These are phyloP conservation scores for Penicillium simplicissimum DNA, from an alignment of 495 filamentous ascomycete genomes.

Conservation along the genomic window DNA sequence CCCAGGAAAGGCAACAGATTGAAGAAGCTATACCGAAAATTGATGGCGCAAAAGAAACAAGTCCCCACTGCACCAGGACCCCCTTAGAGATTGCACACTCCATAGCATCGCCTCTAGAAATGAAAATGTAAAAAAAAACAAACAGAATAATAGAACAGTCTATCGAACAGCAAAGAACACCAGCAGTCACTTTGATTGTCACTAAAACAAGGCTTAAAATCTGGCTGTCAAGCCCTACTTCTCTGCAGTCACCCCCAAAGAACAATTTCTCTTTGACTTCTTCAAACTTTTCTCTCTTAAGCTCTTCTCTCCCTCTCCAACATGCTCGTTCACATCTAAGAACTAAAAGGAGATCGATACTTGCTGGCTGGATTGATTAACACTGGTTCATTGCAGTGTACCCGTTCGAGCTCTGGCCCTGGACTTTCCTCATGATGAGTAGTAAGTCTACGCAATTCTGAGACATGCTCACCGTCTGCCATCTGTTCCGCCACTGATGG, in stretches of 20 bases:
- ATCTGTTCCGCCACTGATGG: background rate
- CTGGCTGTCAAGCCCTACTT: constrained; percentile 19
- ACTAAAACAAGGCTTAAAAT: constrained; percentile 33
- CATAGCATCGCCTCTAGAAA: background rate
- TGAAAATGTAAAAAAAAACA: constrained; percentile 1
- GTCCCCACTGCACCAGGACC: background rate
- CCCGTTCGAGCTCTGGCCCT: background rate
- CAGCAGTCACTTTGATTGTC: constrained; percentile 33
- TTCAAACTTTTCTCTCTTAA: constrained; percentile 17
- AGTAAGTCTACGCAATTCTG: background rate
- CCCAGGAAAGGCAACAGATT: background rate
- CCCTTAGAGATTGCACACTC: background rate
- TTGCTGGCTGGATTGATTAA: background rate
- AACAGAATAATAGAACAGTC: constrained; percentile 8
- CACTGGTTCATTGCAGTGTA: constrained; percentile 1
- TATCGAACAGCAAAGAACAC: constrained; percentile 3
- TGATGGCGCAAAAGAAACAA: background rate
- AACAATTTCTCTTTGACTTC: constrained; percentile 7
- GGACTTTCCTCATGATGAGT: background rate
- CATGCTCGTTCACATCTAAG: constrained; percentile 13
- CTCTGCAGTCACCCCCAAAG: constrained; percentile 18
- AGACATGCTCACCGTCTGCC: background rate
- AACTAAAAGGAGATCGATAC: background rate
- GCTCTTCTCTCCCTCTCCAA: background rate
- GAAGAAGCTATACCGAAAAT: background rate